These are phyloP conservation scores for Enteropsectra breve DNA, from an alignment of 371 early-diverging fungal genomes.

Conservation along the genomic window DNA sequence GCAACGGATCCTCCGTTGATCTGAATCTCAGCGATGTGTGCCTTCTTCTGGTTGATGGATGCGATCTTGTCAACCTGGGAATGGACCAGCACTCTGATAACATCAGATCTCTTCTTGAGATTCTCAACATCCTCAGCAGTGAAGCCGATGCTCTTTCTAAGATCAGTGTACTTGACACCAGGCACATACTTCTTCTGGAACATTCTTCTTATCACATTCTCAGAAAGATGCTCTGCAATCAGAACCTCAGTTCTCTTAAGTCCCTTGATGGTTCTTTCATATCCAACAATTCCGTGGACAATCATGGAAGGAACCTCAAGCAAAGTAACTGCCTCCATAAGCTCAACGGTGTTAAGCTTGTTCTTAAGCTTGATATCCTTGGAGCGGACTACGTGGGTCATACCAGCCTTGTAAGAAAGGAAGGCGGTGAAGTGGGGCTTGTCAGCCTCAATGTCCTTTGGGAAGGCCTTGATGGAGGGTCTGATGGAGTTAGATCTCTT, in stretches of 20 bases:
- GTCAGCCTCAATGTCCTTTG: conserved; percentile 85
- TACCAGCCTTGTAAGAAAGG: conserved; percentile 98
- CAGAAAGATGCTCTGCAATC: conserved; percentile 93
- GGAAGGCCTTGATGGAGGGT: conserved; percentile 92
- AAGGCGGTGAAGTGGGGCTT: conserved; percentile 94
- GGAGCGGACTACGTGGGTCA: conserved; percentile 98
- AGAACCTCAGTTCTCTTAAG: conserved; percentile 89
- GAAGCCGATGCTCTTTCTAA: conserved; percentile 72
- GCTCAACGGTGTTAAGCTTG: conserved; percentile 66
- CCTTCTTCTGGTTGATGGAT: conserved; percentile 82
- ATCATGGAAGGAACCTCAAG: conserved; percentile 95
- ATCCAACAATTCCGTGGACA: conserved; percentile 95
- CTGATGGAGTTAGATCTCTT: conserved; percentile 85
- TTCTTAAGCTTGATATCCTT: conserved; percentile 67
- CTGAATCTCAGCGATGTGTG: conserved; percentile 97
- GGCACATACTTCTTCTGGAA: conserved; percentile 96
- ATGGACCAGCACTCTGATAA: conserved; percentile 93
- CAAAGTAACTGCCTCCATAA: conserved; percentile 95
- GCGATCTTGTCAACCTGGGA: conserved; percentile 86
- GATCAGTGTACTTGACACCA: conserved; percentile 96
- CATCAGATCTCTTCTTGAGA: conserved; percentile 92
- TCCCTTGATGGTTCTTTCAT: conserved; percentile 93
- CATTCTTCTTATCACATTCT: conserved; percentile 92
- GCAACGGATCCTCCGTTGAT: conserved; percentile 93
- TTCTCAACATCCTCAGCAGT: conserved; percentile 77